These are phyloP conservation scores for Tolypocladium capitatum DNA, from an alignment of 2,329 filamentous ascomycete species.

Conservation along the genomic window DNA sequence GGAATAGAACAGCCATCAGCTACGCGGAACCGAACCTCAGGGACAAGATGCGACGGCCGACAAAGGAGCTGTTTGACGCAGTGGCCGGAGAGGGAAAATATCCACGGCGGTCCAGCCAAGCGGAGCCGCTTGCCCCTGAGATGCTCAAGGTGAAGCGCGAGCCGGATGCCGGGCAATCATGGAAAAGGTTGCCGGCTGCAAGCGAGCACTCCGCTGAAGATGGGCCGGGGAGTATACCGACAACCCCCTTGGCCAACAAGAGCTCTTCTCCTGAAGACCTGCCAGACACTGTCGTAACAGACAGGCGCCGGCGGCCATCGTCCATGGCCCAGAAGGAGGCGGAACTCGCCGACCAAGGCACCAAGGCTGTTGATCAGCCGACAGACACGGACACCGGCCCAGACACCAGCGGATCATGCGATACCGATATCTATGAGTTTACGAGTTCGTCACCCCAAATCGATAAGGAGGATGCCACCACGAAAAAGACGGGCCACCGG, in stretches of 20 bases:
- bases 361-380: background rate
- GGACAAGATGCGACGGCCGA: slow-evolving; percentile 73
- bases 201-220: slow-evolving; percentile 1
- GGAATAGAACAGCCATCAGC: slow-evolving; percentile 56
- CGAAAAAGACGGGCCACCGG: slow-evolving; percentile 15
- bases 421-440: slow-evolving; percentile 43
- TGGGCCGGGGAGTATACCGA: slow-evolving; percentile 12
- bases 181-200: slow-evolving; percentile 14
- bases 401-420: slow-evolving; percentile 12
- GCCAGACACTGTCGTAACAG: slow-evolving; percentile 20
- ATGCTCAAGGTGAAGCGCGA: slow-evolving; percentile 20
- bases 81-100: slow-evolving; percentile 52
- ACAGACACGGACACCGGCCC: slow-evolving; percentile 7
- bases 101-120: slow-evolving; percentile 26
- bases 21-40: slow-evolving; percentile 73
- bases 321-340: slow-evolving; percentile 9
- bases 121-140: slow-evolving; percentile 13
- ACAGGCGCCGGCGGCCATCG: slow-evolving; percentile 28
- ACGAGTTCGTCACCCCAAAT: slow-evolving; percentile 30
- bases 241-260: slow-evolving; percentile 31
- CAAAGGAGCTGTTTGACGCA: slow-evolving; percentile 62
- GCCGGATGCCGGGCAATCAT: slow-evolving; percentile 14
- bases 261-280: slow-evolving; percentile 14
- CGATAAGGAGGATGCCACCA: slow-evolving; percentile 15
- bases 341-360: slow-evolving; percentile 4